A percentile compares a stretch with the other conserved stretches of the same genome.
Conservation (phyloP, 805 yeast species). For the Lipomyces starkeyi region DNA sequence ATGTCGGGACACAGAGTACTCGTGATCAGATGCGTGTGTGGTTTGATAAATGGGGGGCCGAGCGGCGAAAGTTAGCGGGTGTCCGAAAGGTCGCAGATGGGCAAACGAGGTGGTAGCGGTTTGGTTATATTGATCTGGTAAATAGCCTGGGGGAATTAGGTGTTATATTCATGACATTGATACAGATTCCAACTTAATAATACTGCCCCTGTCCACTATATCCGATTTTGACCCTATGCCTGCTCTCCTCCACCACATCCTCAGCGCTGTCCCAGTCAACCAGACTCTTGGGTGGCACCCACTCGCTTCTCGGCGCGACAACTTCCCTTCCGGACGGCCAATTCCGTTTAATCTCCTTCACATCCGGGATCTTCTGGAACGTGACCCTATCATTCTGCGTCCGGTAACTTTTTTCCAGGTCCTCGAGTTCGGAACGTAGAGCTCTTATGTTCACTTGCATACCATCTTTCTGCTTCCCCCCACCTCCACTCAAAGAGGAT, state of each 20-base stretch:
- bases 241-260: constrained; percentile 6
- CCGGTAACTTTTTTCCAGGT: constrained; percentile 35
- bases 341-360: constrained; percentile 38
- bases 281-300: constrained; percentile 41
- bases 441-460: constrained; percentile 21
- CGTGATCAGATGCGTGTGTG: constrained; percentile 38
- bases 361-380: constrained; percentile 46
- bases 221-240: background rate
- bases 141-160: background rate
- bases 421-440: constrained; percentile 33
- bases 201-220: constrained; percentile 36
- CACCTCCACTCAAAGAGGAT: background rate
- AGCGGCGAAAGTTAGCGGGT: constrained; percentile 23
- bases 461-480: constrained; percentile 7
- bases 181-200: constrained; percentile 12
- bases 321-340: constrained; percentile 48
- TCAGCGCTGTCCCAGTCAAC: constrained; percentile 26
- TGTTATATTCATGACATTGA: background rate
- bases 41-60: constrained; percentile 33
- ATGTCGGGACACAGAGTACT: constrained; percentile 36
- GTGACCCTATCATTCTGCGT: constrained; percentile 44
- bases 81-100: constrained; percentile 9
- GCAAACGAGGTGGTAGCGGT: constrained; percentile 19
- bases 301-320: constrained; percentile 38
- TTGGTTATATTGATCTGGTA: background rate